Base-by-base conservation (phyloP, 257 asterid species). In the Solanum sejunctum region DNA sequence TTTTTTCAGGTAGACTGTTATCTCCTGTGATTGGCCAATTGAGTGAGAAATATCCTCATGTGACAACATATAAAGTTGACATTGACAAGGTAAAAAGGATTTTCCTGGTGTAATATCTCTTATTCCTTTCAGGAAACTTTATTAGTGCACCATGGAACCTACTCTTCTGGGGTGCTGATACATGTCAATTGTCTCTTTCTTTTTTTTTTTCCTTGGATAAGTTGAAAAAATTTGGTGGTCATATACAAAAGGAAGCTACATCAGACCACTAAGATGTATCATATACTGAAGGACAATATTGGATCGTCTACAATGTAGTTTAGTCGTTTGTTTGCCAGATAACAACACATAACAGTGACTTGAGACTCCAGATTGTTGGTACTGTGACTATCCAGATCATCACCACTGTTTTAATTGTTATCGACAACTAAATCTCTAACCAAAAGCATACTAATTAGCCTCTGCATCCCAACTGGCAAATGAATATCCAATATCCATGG, bases 1-100 rank as follows among this genome's bases (percentile, higher is more conserved):
- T 39, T 55, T 84, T 55, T 90, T 85, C 90, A 95, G 98, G 99
- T 86, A 92, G 94, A 86, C 84, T 95, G 84, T 87, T 97, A 80
- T 91, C 98, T 80, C 98, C 99, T 67, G 54, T 94, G 23, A 88
- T 96, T 84, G 94, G 89, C 83, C 97, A 94, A 89, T 91, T 97
- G 85, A 92, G 95, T 72, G 97, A 93, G 94, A 90, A 91, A 85
- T 95, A 95, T 84, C 98, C 99, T 81, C 97, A 95, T 86, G 99
- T 95, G 84, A 91, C 94, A 51, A 93, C 97, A 49, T 97, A 90
- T 88, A 97, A 95, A 91, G 84, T 97, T 60, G 98, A 97, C 91
- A 96, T 96, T 57, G 99, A 95, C 84, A 89, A 94, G 98, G 99
- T 96, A 89, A 26, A 49, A 71, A 73, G 49, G 56, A 6, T 78